phyloP scores from a whole-genome alignment of 2,329 filamentous ascomycete genomes.

The Penicillium sp. region DNA sequence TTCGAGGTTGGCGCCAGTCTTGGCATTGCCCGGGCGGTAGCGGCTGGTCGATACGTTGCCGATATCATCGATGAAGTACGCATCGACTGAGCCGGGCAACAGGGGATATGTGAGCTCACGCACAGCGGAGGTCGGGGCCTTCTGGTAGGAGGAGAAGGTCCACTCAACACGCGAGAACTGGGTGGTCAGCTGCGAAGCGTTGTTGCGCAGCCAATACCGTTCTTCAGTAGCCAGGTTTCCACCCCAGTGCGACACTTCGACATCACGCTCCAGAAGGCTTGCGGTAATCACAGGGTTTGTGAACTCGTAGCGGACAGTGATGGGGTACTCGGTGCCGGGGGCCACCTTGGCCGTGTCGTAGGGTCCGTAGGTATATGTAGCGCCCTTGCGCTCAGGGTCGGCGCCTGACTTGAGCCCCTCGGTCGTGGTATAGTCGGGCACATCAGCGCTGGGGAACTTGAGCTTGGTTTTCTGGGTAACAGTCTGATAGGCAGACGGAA shows the following conservation, averaged over 20 bases:
- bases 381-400: slow-evolving; percentile 79
- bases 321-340: slow-evolving; percentile 72
- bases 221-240: slow-evolving; percentile 96
- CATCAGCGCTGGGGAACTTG: slow-evolving; percentile 75
- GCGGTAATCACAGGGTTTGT: slow-evolving; percentile 86
- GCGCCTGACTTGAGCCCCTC: slow-evolving; percentile 60
- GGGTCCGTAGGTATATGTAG: slow-evolving; percentile 85
- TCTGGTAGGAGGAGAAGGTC: slow-evolving; percentile 72
- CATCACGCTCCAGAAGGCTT: slow-evolving; percentile 77
- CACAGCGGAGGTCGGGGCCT: slow-evolving; percentile 73
- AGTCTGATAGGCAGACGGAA: slow-evolving; percentile 79
- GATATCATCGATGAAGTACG: slow-evolving; percentile 95
- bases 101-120: slow-evolving; percentile 82
- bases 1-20: slow-evolving; percentile 68
- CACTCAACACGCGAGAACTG: slow-evolving; percentile 78
- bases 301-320: slow-evolving; percentile 88
- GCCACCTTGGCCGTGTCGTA: slow-evolving; percentile 70
- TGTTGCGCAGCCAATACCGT: slow-evolving; percentile 83
- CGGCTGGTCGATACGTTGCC: slow-evolving; percentile 94
- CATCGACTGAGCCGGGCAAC: slow-evolving; percentile 74
- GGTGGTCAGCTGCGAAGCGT: slow-evolving; percentile 73
- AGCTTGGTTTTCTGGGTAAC: slow-evolving; percentile 96
- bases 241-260: slow-evolving; percentile 98
- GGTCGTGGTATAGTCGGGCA: slow-evolving; percentile 83
- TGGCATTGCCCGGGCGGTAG: slow-evolving; percentile 61